Evolutionary conservation across 192 early-diverging fungal species (phyloP), one percentile per base, ranked within the genome.

Genomic region (Dissophora globulifera): DNA sequence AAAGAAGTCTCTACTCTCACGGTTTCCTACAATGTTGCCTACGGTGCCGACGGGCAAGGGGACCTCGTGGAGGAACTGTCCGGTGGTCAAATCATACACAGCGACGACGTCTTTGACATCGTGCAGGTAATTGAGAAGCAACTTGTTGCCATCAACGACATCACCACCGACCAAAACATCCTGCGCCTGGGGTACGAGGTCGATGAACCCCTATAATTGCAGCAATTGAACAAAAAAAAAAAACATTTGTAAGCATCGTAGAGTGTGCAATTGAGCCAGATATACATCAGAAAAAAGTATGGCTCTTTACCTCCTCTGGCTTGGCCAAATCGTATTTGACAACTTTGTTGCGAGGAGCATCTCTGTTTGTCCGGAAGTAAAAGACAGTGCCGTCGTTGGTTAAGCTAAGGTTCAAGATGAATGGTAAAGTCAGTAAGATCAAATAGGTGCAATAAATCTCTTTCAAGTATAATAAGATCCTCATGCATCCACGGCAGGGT

Each of bases 291-390:
- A 13, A 38, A 38, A 35, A 20, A 25, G 9, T 20, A 7, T 70
- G 2, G 45, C 55, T 38, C 13, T 38, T 51, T 58, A 85, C 82
- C 26, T 83, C 66, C 22, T 87, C 82, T 25, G 85, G 85, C 29
- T 84, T 58, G 19, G 59, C 31, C 25, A 92, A 46, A 58, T 92
- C 90, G 65, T 86, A 90, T 66, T 79, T 85, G 50, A 89, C 82
- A 51, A 92, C 60, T 32, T 86, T 81, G 40, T 67, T 58, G 26
- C 85, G 88, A 27, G 91, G 89, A 12, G 91, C 87, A 38, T 90
- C 62, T 50, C 61, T 58, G 41, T 87, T 87, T 23, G 88, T 88
- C 65, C 80, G 45, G 66, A 92, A 89, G 52, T 82, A 91, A 49
- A 92, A 87, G 9, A 78, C 50, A 2, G 85, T 56, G 8, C 82